Base-by-base conservation (phyloP, 2,329 filamentous ascomycete genomes). In the Penicillium sp. region DNA sequence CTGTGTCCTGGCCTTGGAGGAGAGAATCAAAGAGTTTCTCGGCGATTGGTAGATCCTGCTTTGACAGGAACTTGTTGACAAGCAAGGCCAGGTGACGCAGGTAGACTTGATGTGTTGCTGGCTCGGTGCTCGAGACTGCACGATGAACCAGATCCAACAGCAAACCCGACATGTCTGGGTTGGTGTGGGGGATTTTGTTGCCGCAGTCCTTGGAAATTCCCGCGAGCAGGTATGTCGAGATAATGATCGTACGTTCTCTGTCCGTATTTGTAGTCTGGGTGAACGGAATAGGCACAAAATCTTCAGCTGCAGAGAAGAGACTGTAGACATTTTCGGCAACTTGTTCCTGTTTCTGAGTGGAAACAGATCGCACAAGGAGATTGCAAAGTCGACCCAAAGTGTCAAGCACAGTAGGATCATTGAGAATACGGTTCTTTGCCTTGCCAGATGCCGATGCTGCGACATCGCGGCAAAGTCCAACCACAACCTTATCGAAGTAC, bases 381-480 rank as follows among this genome's bases (percentile, higher is more conserved):
- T 84, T 87, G 66, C 80, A 81, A 37, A 89, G 79, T 43, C 84
- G 79, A 23, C 86, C 86, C 19, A 88, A 78, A 7, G 85, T 78
- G 57, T 88, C 84, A 8, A 87, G 72, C 7, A 83, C 80, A 6
- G 75, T 73, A 50, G 82, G 77, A 62, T 87, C 80, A 33, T 68
- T 81, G 66, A 83, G 66, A 23, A 75, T 71, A 17, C 68, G 73
- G 27, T 76, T 74, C 47, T 69, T 69, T 6, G 63, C 62, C 15
- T 70, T 67, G 1, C 71, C 71, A 43, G 66, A 68, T 8, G 77
- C 72, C 7, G 72, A 68, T 29, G 68, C 69, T 8, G 76, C 73
- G n/a, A 73, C 74, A 52, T 69, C 74, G 31, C 71, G 71, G 52
- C 74, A 77, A 19, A 81, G 67, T 27, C 73, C 71, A 43, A 80